Evolutionary conservation across 1,284 basidiomycete genomes (phyloP).

Genomic region (Leucoagaricus sp.): DNA sequence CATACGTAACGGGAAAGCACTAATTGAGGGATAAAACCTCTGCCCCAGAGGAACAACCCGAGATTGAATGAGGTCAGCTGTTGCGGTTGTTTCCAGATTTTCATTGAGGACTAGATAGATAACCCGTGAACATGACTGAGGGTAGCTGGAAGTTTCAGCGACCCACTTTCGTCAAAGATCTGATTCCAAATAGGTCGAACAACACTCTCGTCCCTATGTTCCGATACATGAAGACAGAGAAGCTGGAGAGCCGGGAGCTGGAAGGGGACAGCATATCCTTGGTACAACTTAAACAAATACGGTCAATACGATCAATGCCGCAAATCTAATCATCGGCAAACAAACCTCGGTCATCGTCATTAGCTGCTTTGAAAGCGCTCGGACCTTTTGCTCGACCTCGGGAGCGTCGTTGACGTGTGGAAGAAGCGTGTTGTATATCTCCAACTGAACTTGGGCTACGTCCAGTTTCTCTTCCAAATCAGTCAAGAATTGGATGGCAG

Average conservation of each 20-base stretch:
- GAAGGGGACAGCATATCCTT: slow-evolving; percentile 87
- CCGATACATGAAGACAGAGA: slow-evolving; percentile 91
- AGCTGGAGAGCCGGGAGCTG: slow-evolving; percentile 85
- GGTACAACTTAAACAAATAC: slow-evolving; percentile 68
- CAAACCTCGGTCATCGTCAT: slow-evolving; percentile 73
- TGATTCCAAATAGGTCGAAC: slow-evolving; percentile 88
- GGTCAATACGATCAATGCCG: slow-evolving; percentile 10
- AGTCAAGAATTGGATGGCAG: slow-evolving; percentile 88
- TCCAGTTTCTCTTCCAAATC: slow-evolving; percentile 96
- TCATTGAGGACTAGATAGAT: slow-evolving; percentile 46
- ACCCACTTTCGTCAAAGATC: slow-evolving; percentile 78
- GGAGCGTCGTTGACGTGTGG: slow-evolving; percentile 60
- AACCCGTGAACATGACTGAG: background rate
- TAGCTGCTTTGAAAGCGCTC: slow-evolving; percentile 53
- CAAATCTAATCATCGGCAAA: background rate
- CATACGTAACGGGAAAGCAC: slow-evolving; percentile 85
- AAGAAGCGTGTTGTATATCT: slow-evolving; percentile 72
- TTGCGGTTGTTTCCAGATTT: slow-evolving; percentile 48
- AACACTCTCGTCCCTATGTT: slow-evolving; percentile 84
- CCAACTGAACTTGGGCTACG: slow-evolving; percentile 94
- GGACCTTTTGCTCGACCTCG: slow-evolving; percentile 57
- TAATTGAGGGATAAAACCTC: slow-evolving; percentile 89
- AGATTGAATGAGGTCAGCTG: slow-evolving; percentile 62
- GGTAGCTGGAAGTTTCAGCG: background rate
- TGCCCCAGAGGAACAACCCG: slow-evolving; percentile 75